Evolutionary conservation across 1,284 basidiomycete genomes (phyloP).

Genomic region (Pterula multifida): DNA sequence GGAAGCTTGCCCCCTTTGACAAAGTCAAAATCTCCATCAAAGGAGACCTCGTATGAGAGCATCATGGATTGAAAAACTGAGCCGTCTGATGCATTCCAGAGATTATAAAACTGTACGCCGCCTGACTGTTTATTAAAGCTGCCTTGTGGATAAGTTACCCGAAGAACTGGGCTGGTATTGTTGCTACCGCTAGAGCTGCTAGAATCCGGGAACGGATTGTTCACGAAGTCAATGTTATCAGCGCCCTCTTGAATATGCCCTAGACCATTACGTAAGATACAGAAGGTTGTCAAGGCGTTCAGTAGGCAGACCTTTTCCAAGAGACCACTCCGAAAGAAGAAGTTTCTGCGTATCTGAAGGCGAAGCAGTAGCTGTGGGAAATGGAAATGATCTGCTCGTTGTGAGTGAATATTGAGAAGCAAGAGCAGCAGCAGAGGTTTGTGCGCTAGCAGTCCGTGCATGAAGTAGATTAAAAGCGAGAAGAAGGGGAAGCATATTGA

Average conservation of each 20-base stretch:
- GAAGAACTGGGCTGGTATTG: conserved; percentile 34
- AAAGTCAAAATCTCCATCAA: conserved; percentile 54
- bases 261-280: neutral
- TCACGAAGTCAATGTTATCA: conserved; percentile 46
- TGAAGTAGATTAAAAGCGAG: neutral
- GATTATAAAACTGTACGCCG: conserved; percentile 51
- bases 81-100: conserved; percentile 49
- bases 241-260: conserved; percentile 39
- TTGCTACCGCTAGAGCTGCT: conserved; percentile 20
- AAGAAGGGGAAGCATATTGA: neutral
- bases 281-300: neutral
- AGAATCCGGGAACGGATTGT: conserved; percentile 39
- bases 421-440: conserved; percentile 22
- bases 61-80: conserved; percentile 50
- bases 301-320: conserved; percentile 35
- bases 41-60: conserved; percentile 60
- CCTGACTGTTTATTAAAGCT: conserved; percentile 49
- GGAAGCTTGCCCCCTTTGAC: conserved; percentile 67
- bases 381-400: conserved; percentile 51
- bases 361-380: conserved; percentile 50
- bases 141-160: conserved; percentile 50
- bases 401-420: conserved; percentile 45
- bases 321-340: conserved; percentile 47
- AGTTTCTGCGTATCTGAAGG: conserved; percentile 37
- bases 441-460: conserved; percentile 4